Percentiles rank a stretch among this genome's conserved stretches.
Conservation (phyloP, 1,284 basidiomycete genomes). For the Ceratobasidium papillatum region DNA sequence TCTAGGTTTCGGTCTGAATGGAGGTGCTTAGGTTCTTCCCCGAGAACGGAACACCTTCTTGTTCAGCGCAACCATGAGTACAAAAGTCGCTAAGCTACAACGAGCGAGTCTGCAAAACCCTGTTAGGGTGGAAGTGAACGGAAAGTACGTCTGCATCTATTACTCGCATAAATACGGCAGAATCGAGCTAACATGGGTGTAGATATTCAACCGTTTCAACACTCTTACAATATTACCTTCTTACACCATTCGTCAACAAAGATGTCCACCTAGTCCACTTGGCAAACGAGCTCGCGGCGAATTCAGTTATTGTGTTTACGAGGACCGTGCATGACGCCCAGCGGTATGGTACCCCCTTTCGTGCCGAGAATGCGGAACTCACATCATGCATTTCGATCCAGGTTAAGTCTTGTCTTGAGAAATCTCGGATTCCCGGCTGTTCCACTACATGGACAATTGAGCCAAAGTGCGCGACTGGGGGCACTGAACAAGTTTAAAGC, state of each 20-base stretch:
- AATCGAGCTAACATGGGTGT: not conserved
- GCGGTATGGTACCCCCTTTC: constrained; percentile 56
- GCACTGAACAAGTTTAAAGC: constrained; percentile 97
- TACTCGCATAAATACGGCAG: not conserved
- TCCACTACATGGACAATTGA: constrained; percentile 94
- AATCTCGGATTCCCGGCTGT: constrained; percentile 94
- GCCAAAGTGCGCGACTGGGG: constrained; percentile 91
- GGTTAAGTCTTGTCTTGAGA: constrained; percentile 85
- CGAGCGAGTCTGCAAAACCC: constrained; percentile 95
- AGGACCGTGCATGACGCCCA: constrained; percentile 95
- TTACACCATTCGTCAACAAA: constrained; percentile 93
- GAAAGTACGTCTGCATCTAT: constrained; percentile 70
- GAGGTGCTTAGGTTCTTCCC: constrained; percentile 69
- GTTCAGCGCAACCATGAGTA: constrained; percentile 99
- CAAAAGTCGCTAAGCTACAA: constrained; percentile 97
- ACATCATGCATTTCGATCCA: constrained; percentile 13
- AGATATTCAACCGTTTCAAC: constrained; percentile 98
- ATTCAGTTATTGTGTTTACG: constrained; percentile 96
- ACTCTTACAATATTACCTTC: constrained; percentile 93
- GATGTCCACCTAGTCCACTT: constrained; percentile 93
- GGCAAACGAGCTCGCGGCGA: constrained; percentile 87
- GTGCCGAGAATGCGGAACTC: not conserved
- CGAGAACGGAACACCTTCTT: constrained; percentile 95
- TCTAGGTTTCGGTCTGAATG: not conserved
- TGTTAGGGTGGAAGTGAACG: constrained; percentile 91